phyloP scores from a whole-genome alignment of 2,329 filamentous ascomycete genomes.

The Pleomassaria siparia region DNA sequence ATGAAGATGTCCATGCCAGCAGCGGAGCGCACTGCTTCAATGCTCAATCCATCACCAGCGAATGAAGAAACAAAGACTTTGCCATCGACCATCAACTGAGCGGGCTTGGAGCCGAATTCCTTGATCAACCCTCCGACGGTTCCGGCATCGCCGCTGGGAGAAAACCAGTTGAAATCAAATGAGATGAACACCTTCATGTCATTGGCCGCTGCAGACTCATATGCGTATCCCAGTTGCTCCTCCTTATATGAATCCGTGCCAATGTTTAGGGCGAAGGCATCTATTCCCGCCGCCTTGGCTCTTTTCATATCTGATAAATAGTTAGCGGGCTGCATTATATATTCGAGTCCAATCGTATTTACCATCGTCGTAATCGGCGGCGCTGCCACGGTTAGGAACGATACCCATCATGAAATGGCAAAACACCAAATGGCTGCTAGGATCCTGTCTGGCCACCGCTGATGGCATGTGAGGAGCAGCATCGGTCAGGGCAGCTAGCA shows the following conservation, averaged over 20 bases:
- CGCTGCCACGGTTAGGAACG: conserved; percentile 19
- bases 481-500: conserved; percentile 16
- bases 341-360: too few relatives aligned
- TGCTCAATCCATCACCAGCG: conserved; percentile 22
- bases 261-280: conserved; percentile 38
- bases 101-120: conserved; percentile 17
- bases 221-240: conserved; percentile 25
- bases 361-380: conserved; percentile 27
- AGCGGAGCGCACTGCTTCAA: conserved; percentile 17
- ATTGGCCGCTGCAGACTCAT: conserved; percentile 26
- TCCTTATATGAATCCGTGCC: conserved; percentile 23
- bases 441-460: conserved; percentile 13
- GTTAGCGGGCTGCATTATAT: too few relatives aligned
- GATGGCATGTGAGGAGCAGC: conserved; percentile 15
- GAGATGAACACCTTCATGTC: conserved; percentile 32
- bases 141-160: conserved; percentile 10
- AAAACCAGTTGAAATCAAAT: conserved; percentile 30
- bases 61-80: conserved; percentile 35
- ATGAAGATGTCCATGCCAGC: conserved; percentile 30
- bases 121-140: conserved; percentile 23
- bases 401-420: conserved; percentile 36
- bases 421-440: conserved; percentile 20
- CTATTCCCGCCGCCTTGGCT: conserved; percentile 34
- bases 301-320: conserved; percentile 28
- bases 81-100: conserved; percentile 26